A percentile compares a stretch with the other conserved stretches of the same genome.
Evolutionary conservation across 495 filamentous ascomycete species (phyloP).

Genomic region (Copromyces sp.): DNA sequence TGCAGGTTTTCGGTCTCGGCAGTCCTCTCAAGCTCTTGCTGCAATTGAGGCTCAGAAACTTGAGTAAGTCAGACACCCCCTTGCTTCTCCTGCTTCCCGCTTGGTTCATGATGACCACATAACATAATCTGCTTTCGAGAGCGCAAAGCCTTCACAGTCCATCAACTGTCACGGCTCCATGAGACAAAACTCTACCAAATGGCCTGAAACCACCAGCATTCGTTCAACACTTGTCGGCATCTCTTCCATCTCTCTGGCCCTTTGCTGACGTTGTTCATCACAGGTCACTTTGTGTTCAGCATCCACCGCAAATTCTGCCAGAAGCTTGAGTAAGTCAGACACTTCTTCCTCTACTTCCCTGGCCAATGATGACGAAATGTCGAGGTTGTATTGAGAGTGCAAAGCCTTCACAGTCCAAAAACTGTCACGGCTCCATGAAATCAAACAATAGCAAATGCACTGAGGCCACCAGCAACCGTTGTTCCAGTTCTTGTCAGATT

Average conservation of each 20-base stretch:
- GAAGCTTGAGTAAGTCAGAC: background rate
- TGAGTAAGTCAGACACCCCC: background rate
- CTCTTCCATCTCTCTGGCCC: too few species aligned
- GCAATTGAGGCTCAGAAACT: background rate
- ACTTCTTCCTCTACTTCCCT: background rate
- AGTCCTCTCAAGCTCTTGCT: background rate
- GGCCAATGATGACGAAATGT: background rate
- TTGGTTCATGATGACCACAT: too few species aligned
- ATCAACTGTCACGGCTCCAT: too few species aligned
- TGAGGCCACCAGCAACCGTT: background rate
- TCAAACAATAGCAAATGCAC: background rate
- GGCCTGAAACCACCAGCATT: too few species aligned
- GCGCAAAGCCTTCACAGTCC: too few species aligned
- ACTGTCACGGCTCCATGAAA: background rate
- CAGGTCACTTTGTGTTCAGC: too few species aligned
- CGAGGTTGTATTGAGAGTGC: background rate
- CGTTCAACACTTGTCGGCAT: too few species aligned
- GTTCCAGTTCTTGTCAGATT: background rate
- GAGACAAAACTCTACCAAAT: too few species aligned
- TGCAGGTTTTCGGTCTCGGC: background rate
- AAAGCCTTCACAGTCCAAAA: background rate
- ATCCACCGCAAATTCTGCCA: background rate
- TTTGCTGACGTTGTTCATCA: too few species aligned
- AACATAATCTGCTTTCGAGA: too few species aligned
- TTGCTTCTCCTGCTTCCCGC: too few species aligned